A percentile compares a stretch with the other conserved stretches of the same genome.
Conservation (phyloP, 495 filamentous ascomycete genomes). For the Penicillium tannophilum region DNA sequence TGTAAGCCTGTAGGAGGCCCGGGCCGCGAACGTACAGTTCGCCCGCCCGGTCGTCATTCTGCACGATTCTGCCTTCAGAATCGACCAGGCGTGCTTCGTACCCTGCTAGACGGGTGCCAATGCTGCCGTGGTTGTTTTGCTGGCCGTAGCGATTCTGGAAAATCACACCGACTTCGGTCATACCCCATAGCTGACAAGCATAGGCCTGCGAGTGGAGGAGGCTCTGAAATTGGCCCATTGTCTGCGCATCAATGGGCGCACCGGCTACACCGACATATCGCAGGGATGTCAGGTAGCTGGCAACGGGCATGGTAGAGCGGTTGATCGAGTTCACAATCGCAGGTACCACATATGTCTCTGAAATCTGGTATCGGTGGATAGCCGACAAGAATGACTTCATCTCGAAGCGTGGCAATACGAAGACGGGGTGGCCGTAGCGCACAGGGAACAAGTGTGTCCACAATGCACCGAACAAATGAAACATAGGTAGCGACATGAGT, state of each 20-base stretch:
- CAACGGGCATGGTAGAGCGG: constrained; percentile 41
- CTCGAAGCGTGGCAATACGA: constrained; percentile 64
- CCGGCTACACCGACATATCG: constrained; percentile 52
- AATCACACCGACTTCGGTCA: constrained; percentile 55
- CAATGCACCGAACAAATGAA: constrained; percentile 62
- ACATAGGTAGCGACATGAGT: constrained; percentile 64
- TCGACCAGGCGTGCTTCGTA: constrained; percentile 60
- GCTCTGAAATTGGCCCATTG: constrained; percentile 40
- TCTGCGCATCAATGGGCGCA: constrained; percentile 46
- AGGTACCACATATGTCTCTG: constrained; percentile 64
- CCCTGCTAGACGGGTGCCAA: constrained; percentile 71
- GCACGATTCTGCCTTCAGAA: constrained; percentile 51
- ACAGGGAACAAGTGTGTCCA: constrained; percentile 55
- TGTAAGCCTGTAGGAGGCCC: constrained; percentile 40
- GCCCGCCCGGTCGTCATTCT: constrained; percentile 49
- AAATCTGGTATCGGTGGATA: constrained; percentile 59
- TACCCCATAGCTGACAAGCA: constrained; percentile 37
- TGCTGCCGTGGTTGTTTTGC: constrained; percentile 45
- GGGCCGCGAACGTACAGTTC: constrained; percentile 56
- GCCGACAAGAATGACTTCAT: constrained; percentile 54
- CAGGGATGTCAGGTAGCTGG: constrained; percentile 51
- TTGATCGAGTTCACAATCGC: constrained; percentile 59
- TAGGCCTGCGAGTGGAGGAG: constrained; percentile 45
- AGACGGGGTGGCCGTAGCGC: constrained; percentile 57
- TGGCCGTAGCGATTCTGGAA: constrained; percentile 54